These are phyloP conservation scores for Aegilops sharonensis DNA, from an alignment of 176 grass and related monocot genomes.

Conservation along the genomic window DNA sequence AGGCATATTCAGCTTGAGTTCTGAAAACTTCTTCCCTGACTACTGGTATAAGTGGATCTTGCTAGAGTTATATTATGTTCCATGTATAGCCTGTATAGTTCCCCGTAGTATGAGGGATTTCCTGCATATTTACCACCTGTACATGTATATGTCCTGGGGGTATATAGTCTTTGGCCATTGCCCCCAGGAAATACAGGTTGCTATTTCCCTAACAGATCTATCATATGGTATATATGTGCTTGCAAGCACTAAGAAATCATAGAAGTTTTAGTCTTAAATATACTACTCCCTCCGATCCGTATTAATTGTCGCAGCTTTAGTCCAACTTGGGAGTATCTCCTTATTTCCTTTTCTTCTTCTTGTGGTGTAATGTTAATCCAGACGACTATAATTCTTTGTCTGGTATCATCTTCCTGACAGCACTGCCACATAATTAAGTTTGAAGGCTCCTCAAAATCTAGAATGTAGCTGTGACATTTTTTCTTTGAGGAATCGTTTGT, in stretches of 20 bases:
- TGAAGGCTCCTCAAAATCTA: neutral
- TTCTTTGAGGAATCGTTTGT: neutral
- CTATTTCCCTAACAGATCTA: neutral
- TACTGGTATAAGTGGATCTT: neutral
- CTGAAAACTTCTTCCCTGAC: neutral
- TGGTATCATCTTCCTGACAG: neutral
- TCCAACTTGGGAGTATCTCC: no score
- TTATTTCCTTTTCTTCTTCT: neutral
- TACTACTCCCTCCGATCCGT: no score
- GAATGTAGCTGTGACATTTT: neutral
- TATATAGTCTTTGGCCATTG: no score
- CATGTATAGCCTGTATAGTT: no score
- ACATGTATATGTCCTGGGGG: no score
- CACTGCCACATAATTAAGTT: neutral
- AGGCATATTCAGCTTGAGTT: neutral
- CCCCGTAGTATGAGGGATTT: no score
- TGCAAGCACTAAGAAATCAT: neutral
- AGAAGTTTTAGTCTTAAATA: neutral
- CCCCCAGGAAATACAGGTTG: no score
- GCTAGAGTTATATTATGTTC: no score
- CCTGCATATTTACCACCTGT: no score
- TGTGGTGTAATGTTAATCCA: neutral
- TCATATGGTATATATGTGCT: neutral
- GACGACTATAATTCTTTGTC: neutral
- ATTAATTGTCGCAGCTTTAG: no score